Conservation (phyloP, 2,329 filamentous ascomycete genomes). For the Purpureocillium takamizusanense region DNA sequence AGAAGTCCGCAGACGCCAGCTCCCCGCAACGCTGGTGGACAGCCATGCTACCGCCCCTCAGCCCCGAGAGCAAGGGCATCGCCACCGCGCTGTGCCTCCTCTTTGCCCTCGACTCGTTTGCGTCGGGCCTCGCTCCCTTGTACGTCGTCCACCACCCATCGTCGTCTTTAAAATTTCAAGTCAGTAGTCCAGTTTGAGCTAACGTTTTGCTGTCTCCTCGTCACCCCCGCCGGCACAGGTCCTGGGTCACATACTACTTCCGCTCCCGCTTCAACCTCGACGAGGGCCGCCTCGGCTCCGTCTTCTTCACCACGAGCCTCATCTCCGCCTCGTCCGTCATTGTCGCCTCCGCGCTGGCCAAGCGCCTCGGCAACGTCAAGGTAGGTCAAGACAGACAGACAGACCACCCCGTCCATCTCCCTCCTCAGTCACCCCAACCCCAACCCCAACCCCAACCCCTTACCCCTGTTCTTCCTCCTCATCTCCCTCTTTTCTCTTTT, state of each 20-base stretch:
- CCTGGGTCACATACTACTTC: slow-evolving; percentile 52
- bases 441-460: no score
- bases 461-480: slow-evolving; percentile 18
- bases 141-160: no score
- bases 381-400: no score
- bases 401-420: no score
- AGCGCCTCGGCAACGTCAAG: slow-evolving; percentile 52
- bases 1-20: no score
- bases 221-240: no score
- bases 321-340: slow-evolving; percentile 43
- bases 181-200: no score
- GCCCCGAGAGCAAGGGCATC: slow-evolving; percentile 40
- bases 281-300: slow-evolving; percentile 39
- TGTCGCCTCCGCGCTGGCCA: slow-evolving; percentile 43
- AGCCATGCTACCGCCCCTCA: slow-evolving; percentile 46
- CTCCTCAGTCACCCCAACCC: no score
- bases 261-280: slow-evolving; percentile 36
- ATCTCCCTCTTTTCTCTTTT: no score
- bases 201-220: no score
- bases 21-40: background rate
- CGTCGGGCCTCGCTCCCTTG: slow-evolving; percentile 59
- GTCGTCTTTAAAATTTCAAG: no score
- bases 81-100: slow-evolving; percentile 56
- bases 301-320: slow-evolving; percentile 46
- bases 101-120: slow-evolving; percentile 60